Conservation (phyloP, 345 rosid species). For the Syzygium aqueum region DNA sequence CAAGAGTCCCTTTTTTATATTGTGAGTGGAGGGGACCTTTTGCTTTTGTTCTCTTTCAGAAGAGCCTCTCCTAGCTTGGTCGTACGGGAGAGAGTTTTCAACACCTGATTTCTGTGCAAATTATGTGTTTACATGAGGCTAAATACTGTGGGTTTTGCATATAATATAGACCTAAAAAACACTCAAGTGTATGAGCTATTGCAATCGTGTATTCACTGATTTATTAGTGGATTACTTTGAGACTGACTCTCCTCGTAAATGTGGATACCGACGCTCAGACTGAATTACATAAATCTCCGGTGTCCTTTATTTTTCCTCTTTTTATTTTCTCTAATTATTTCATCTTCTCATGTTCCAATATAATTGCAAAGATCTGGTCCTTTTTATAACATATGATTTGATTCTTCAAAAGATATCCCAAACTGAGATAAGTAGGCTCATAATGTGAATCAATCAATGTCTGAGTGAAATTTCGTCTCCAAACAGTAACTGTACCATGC, state of each 20-base stretch:
- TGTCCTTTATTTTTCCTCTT: background rate
- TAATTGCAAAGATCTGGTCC: too few relatives aligned
- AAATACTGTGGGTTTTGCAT: background rate
- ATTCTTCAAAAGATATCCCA: background rate
- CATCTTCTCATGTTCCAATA: background rate
- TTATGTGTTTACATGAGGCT: background rate
- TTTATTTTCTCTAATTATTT: background rate
- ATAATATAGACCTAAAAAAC: too few relatives aligned
- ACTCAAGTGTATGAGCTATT: background rate
- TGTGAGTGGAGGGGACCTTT: too few relatives aligned
- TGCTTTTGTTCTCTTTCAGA: background rate
- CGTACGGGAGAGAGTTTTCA: background rate
- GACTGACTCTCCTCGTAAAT: too few relatives aligned
- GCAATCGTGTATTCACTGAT: background rate
- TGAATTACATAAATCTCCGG: background rate
- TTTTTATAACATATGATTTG: too few relatives aligned
- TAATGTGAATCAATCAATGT: background rate
- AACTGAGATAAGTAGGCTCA: background rate
- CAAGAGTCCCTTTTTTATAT: too few relatives aligned
- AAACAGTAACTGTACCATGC: too few relatives aligned
- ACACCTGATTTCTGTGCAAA: background rate
- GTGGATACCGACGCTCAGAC: fast-evolving
- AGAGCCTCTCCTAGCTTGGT: background rate
- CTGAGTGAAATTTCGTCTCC: background rate
- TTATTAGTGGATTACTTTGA: background rate